Conservation (phyloP, 768 basidiomycete species). For the Mycena latifolia region DNA sequence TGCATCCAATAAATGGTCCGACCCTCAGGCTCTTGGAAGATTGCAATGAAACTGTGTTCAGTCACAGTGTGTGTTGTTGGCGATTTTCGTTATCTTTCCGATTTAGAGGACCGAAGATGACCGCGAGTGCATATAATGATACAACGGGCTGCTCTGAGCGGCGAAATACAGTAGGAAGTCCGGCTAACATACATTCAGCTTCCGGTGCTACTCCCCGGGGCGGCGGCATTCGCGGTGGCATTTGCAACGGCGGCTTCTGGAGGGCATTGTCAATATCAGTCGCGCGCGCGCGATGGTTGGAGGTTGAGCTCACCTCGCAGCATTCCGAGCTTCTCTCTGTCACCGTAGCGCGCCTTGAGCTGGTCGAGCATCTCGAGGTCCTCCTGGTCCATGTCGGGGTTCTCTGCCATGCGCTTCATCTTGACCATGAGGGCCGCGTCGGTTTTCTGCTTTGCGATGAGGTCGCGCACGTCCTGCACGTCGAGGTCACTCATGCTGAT, state of each 20-base stretch:
- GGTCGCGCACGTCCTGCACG: slow-evolving; percentile 81
- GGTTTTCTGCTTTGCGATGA: slow-evolving; percentile 63
- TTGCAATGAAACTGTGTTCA: too few relatives aligned
- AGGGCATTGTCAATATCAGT: neutral
- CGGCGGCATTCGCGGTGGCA: neutral
- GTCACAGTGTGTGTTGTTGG: too few relatives aligned
- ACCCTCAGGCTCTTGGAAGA: too few relatives aligned
- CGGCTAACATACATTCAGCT: slow-evolving; percentile 5
- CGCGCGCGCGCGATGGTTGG: neutral
- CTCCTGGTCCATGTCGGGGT: slow-evolving; percentile 45
- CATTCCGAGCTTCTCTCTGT: slow-evolving; percentile 42
- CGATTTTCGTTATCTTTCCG: too few relatives aligned
- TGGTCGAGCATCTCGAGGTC: slow-evolving; percentile 48
- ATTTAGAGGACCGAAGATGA: neutral
- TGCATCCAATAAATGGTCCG: too few relatives aligned
- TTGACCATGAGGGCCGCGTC: slow-evolving; percentile 54
- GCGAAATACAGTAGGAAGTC: neutral
- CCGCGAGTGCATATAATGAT: neutral
- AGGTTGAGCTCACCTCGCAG: slow-evolving; percentile 31
- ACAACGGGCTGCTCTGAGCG: neutral
- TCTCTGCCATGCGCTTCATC: slow-evolving; percentile 62
- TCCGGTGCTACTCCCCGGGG: too few relatives aligned
- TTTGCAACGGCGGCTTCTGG: slow-evolving; percentile 7
- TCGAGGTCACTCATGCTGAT: slow-evolving; percentile 83
- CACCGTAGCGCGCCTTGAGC: slow-evolving; percentile 42